Evolutionary conservation across 305 asterid genomes (phyloP).

Genomic region (Fraxinus xanthoxyloides): DNA sequence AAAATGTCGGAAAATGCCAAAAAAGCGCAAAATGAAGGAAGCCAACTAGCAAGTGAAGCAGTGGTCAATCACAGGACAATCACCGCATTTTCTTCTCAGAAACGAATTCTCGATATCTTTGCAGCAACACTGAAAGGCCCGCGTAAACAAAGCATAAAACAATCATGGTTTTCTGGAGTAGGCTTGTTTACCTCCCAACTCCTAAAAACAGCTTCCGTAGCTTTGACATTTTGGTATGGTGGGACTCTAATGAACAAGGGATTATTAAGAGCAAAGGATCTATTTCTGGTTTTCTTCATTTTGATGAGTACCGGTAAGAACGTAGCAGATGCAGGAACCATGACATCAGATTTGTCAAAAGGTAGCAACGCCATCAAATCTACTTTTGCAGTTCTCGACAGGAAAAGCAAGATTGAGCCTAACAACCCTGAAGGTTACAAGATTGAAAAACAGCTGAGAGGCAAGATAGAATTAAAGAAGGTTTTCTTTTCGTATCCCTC

Average conservation of each 20-base stretch:
- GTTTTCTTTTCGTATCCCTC: constrained; percentile 65
- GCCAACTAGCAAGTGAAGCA: constrained; percentile 79
- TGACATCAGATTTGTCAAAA: constrained; percentile 70
- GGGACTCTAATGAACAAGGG: constrained; percentile 66
- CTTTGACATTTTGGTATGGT: constrained; percentile 81
- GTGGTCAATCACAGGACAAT: constrained; percentile 75
- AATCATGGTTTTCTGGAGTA: constrained; percentile 61
- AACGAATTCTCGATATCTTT: constrained; percentile 47
- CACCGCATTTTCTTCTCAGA: constrained; percentile 73
- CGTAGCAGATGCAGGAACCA: constrained; percentile 82
- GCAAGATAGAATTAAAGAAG: constrained; percentile 43
- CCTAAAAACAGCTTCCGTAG: constrained; percentile 50
- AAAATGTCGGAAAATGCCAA: constrained; percentile 53
- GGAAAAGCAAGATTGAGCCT: constrained; percentile 57
- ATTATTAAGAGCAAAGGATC: constrained; percentile 47
- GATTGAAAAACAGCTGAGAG: constrained; percentile 33
- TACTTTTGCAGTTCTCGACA: constrained; percentile 49
- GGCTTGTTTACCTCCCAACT: constrained; percentile 63
- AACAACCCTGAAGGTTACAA: constrained; percentile 31
- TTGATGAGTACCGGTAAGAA: constrained; percentile 78
- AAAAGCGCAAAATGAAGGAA: constrained; percentile 68
- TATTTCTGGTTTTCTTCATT: constrained; percentile 71
- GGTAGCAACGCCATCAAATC: constrained; percentile 62
- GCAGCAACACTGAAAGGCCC: constrained; percentile 43
- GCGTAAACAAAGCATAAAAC: constrained; percentile 46